Evolutionary conservation across 306 rosid genomes (phyloP), one percentile per base, ranked within the genome.

Genomic region (Vigna radiata): DNA sequence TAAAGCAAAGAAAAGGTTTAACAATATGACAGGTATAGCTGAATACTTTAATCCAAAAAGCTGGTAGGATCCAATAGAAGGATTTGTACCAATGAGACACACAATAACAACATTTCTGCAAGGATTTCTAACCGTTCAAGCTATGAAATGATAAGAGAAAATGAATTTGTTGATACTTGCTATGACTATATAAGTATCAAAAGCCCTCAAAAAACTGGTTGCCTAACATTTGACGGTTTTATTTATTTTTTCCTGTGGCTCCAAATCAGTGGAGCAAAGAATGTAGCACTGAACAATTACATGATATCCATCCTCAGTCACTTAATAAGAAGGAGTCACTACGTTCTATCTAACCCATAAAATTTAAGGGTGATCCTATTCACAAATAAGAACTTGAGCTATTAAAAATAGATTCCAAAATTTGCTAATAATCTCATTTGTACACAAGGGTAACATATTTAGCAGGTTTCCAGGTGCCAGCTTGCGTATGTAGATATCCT

Each of bases 341-440:
- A 77, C 77, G 77, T 78, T 81, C 83, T 70, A 75, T 76, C 87
- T 82, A 86, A 83, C 83, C 83, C 85, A 64, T 78, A 53, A 69
- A 82, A 77, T 60, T 79, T 49, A 72, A 52, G 84, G 86, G 72
- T 76, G 81, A 85, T 68, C 82, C 82, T 84, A 83, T 86, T 86
- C 76, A 87, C 48, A 72, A 27, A 79, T 49, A 75, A 82, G 75
- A 87, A 87, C 64, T 63, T 61, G 36, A 43, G 50, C 73, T 31
- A 72, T 76, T 17, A 59, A 77, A 84, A 77, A 62, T 62, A 76
- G 59, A 84, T 52, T 27, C 82, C 85, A 86, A 87, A 85, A 89
- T 68, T 87, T 85, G 68, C 88, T 80, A 80, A 87, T 56, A 82
- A 82, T 82, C 92, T 83, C 85, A 71, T 81, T 86, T 91, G 94